Conservation (phyloP, 768 basidiomycete species). For the Mycena galericulata region DNA sequence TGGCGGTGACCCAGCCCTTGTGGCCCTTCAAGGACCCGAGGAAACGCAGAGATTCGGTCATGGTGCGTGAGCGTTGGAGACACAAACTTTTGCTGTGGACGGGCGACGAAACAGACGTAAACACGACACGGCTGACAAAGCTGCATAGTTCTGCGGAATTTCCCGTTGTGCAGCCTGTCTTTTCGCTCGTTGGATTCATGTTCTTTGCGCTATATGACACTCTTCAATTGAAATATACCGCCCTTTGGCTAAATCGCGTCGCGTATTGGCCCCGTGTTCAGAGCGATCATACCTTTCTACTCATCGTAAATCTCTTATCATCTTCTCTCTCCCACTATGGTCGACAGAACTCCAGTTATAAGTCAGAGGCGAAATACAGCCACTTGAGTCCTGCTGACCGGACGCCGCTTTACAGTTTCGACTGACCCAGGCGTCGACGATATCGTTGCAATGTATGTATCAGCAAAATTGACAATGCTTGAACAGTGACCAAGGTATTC, state of each 20-base stretch:
- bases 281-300: too few species aligned
- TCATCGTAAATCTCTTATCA: not conserved
- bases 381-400: not conserved
- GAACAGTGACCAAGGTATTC: slow-evolving; percentile 11
- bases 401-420: slow-evolving; percentile 76
- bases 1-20: slow-evolving; percentile 98
- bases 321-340: not conserved
- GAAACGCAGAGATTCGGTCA: slow-evolving; percentile 90
- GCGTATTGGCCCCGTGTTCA: too few species aligned
- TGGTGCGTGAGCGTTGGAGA: slow-evolving; percentile 50
- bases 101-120: too few species aligned
- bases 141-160: too few species aligned
- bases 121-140: too few species aligned
- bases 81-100: too few species aligned
- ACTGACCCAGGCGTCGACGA: slow-evolving; percentile 93
- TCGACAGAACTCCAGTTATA: slow-evolving; percentile 67
- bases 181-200: too few species aligned
- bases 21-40: slow-evolving; percentile 93
- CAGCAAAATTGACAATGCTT: not conserved
- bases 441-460: slow-evolving; percentile 75
- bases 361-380: slow-evolving; percentile 56
- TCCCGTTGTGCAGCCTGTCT: too few species aligned
- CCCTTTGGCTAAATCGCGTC: not conserved
- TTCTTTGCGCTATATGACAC: too few species aligned
- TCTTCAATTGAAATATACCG: too few species aligned